A percentile compares a stretch with the other conserved stretches of the same genome.
Evolutionary conservation across 2,329 filamentous ascomycete genomes (phyloP).

Genomic region (Hymenoscyphus occultus): DNA sequence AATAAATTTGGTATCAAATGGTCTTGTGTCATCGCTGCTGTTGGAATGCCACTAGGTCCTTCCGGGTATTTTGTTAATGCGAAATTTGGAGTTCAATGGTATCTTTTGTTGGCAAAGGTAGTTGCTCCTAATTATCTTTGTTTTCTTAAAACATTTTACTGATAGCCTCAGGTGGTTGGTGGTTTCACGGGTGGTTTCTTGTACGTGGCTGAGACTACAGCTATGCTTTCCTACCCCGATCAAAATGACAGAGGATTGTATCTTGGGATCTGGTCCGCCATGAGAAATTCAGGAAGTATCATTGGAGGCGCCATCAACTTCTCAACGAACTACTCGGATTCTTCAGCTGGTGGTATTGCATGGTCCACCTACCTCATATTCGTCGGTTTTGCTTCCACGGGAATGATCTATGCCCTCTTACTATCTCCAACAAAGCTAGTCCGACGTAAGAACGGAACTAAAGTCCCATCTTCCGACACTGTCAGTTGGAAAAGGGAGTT

Average conservation of each 20-base stretch:
- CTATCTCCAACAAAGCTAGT: conserved; percentile 59
- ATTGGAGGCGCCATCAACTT: conserved; percentile 69
- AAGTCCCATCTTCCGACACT: conserved; percentile 51
- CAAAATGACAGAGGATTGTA: conserved; percentile 38
- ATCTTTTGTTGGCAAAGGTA: conserved; percentile 53
- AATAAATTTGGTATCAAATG: conserved; percentile 41
- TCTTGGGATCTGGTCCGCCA: conserved; percentile 61
- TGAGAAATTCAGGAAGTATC: conserved; percentile 59
- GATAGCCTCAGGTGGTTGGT: conserved; percentile 23
- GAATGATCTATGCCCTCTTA: conserved; percentile 35
- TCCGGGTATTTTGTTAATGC: conserved; percentile 68
- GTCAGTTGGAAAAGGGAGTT: conserved; percentile 58
- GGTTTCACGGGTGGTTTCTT: conserved; percentile 32
- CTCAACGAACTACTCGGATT: conserved; percentile 56
- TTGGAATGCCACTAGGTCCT: conserved; percentile 37
- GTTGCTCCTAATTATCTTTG: neutral
- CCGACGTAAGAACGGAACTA: conserved; percentile 58
- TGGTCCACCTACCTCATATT: conserved; percentile 68
- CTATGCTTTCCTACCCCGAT: conserved; percentile 39
- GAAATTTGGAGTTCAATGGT: conserved; percentile 63
- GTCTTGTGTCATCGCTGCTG: conserved; percentile 39
- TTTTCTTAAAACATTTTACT: neutral
- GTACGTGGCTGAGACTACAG: conserved; percentile 39
- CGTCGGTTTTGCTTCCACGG: conserved; percentile 47
- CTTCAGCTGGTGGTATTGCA: conserved; percentile 60